A percentile compares a stretch with the other conserved stretches of the same genome.
Conservation (phyloP, 768 basidiomycete species). For the Fibroporia radiculosa region DNA sequence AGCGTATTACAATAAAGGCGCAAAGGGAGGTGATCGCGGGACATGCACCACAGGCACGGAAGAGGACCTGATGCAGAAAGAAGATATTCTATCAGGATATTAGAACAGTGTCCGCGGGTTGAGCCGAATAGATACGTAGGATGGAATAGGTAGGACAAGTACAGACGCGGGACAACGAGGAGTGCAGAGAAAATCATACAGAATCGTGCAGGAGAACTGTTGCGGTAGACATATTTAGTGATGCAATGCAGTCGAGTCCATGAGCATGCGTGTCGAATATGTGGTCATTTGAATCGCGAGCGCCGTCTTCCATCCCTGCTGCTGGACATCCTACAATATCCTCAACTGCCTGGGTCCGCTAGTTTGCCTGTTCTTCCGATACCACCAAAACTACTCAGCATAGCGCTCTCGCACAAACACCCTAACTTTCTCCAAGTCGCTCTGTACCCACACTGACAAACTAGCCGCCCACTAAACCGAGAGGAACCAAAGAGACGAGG, state of each 20-base stretch:
- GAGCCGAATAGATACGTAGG: slow-evolving; percentile 1
- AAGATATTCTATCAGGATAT: slow-evolving; percentile 3
- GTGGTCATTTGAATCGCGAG: background rate
- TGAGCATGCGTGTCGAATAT: background rate
- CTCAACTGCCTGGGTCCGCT: background rate
- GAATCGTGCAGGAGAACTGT: background rate
- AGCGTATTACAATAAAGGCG: background rate
- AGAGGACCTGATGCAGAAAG: background rate
- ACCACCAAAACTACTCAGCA: background rate
- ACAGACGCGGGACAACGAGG: background rate
- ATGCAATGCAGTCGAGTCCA: background rate
- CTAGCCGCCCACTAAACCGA: slow-evolving; percentile 2
- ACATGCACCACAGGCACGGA: background rate
- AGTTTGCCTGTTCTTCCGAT: background rate
- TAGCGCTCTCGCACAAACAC: background rate
- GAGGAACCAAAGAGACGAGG: slow-evolving; percentile 12
- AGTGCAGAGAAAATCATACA: background rate
- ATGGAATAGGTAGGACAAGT: background rate
- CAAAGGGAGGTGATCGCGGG: background rate
- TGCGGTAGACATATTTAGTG: background rate
- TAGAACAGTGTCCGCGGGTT: slow-evolving; percentile 3
- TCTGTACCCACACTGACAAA: background rate
- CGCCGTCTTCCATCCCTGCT: background rate
- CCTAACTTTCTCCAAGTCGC: background rate
- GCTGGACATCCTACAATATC: background rate